Percentiles rank a stretch among this genome's conserved stretches.
Evolutionary conservation across 305 asterid species (phyloP).

Genomic region (Fraxinus floribunda): DNA sequence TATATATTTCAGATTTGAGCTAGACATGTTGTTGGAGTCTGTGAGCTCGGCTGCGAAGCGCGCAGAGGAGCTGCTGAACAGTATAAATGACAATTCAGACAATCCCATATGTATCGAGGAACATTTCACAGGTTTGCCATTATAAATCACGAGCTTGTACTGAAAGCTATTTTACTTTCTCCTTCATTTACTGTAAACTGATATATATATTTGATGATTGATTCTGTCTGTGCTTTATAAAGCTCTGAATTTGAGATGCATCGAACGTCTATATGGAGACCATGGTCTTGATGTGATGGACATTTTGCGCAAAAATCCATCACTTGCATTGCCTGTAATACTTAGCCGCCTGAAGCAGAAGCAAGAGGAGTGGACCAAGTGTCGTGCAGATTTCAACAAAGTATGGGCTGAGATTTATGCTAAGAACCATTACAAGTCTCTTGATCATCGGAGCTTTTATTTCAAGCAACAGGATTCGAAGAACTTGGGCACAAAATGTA

Average conservation of each 20-base stretch:
- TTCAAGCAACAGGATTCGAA: conserved; percentile 98
- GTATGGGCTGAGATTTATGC: conserved; percentile 97
- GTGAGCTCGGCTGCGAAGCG: conserved; percentile 81
- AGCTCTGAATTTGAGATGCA: conserved; percentile 90
- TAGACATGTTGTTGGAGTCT: conserved; percentile 94
- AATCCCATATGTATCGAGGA: conserved; percentile 68
- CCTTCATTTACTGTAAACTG: conserved; percentile 21
- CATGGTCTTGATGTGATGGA: conserved; percentile 98
- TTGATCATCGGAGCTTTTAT: conserved; percentile 98
- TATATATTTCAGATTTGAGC: conserved; percentile 72
- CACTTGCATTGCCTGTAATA: conserved; percentile 76
- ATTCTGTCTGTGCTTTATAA: conserved; percentile 31
- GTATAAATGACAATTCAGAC: conserved; percentile 60
- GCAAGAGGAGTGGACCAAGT: conserved; percentile 96
- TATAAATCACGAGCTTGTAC: conserved; percentile 16
- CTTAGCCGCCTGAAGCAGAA: conserved; percentile 94
- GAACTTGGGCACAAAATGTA: conserved; percentile 89
- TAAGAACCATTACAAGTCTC: conserved; percentile 96
- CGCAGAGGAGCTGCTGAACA: conserved; percentile 76
- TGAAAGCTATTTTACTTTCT: conserved; percentile 15
- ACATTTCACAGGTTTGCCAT: conserved; percentile 74
- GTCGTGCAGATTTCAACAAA: conserved; percentile 89
- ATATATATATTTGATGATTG: conserved; percentile 34
- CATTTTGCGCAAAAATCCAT: conserved; percentile 78
- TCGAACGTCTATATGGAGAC: conserved; percentile 97